phyloP scores from a whole-genome alignment of 352 stramenopile genomes.

The Pythium pyrilobum region DNA sequence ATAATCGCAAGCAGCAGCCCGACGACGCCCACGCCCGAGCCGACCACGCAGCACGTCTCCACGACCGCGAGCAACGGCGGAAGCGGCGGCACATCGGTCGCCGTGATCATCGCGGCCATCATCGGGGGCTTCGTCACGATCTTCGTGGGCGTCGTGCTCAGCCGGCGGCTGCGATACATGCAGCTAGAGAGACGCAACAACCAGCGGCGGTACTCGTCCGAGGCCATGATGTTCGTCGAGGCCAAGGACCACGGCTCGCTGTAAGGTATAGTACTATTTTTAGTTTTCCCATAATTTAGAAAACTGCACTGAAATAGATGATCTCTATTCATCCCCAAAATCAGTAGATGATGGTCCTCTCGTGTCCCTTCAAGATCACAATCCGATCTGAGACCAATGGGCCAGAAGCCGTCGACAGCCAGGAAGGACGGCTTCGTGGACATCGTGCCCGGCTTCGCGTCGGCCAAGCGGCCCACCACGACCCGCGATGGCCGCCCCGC shows the following conservation, averaged over 20 bases:
- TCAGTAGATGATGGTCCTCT: not conserved
- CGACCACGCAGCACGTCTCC: not conserved
- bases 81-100: conserved; percentile 4
- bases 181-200: conserved; percentile 11
- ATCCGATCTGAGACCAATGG: conserved; percentile 26
- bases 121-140: conserved; percentile 18
- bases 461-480: not conserved
- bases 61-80: not conserved
- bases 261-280: too few species aligned
- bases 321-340: not conserved
- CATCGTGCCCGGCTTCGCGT: conserved; percentile 17
- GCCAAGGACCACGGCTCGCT: conserved; percentile 17
- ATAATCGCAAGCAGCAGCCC: too few species aligned
- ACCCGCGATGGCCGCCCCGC: not conserved
- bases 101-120: conserved; percentile 12
- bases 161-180: conserved; percentile 3
- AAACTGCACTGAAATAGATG: not conserved
- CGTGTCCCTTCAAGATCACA: not conserved
- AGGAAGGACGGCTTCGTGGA: conserved; percentile 21
- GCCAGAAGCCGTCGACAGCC: conserved; percentile 2
- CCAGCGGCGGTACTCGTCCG: conserved; percentile 18
- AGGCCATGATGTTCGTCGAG: conserved; percentile 25
- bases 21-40: not conserved
- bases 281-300: too few species aligned
- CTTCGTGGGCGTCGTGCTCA: conserved; percentile 18